Evolutionary conservation across 306 rosid species (phyloP), one percentile per base, ranked within the genome.

Genomic region (Rubus idaeus): DNA sequence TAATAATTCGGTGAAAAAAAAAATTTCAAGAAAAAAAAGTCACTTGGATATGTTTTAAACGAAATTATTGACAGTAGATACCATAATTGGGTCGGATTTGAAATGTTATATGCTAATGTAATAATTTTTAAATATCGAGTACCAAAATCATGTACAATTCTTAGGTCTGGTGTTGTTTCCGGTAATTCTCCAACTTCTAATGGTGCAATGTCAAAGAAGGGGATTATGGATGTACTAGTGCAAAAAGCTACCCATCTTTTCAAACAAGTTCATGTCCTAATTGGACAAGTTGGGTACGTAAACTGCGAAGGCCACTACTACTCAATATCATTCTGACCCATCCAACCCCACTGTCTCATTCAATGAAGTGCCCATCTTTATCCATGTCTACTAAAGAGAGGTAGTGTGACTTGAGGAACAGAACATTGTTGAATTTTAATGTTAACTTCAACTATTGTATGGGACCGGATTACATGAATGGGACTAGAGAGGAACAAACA

Each of bases 161-260:
- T 23, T 23, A 23, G 26, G 26, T 23, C 26, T 0, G 26, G 26
- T 23, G 26, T 23, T 23, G 26, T 23, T 23, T 23, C 26, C 1
- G 26, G 1, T 23, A 23, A 23, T 23, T 23, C 26, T 23, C 26
- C 26, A 23, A 23, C 26, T 23, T 23, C 26, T 23, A 23, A 23
- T 23, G 26, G 26, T 23, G 0, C 26, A 23, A 23, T 23, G 26
- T 23, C 26, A 23, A 23, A 23, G 26, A 23, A 23, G 26, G 26
- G 26, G 26, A 1, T 30, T 30, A 30, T 30, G 1, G 35, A 30
- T 30, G 35, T 30, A 30, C 35, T 2, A 30, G 35, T 30, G 35
- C 35, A 30, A 70, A 70, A 70, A 51, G 47, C 46, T 35, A 35
- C 30, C 62, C 9, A 51, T 71, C 75, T 71, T 71, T 71, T 51